Evolutionary conservation across 23 red algal genomes (phyloP).

Genomic region (Gracilariopsis chorda): DNA sequence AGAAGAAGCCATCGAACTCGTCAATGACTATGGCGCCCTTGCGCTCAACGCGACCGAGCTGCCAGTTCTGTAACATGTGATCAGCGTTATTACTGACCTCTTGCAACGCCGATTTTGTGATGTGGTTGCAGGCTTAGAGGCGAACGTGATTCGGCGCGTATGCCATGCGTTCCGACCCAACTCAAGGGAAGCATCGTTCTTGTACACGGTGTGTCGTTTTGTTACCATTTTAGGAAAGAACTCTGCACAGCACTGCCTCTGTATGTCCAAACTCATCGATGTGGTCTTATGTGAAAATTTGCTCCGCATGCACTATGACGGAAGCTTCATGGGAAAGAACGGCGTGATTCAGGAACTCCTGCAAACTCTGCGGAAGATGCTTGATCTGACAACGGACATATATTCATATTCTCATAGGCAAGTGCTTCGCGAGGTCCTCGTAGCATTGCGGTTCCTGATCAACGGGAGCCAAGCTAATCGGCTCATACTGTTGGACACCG

Average conservation of each 20-base stretch:
- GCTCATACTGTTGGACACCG: neutral
- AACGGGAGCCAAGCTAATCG: neutral
- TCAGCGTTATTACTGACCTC: neutral
- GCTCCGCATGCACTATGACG: neutral
- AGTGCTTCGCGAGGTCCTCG: neutral
- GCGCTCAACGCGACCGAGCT: neutral
- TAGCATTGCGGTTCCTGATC: neutral
- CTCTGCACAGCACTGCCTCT: neutral
- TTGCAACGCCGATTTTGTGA: neutral
- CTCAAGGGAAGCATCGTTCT: neutral
- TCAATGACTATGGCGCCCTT: neutral
- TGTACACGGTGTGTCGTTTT: slow-evolving; percentile 7
- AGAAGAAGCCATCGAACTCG: neutral
- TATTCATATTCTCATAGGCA: neutral
- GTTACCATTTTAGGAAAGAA: neutral
- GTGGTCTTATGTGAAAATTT: neutral
- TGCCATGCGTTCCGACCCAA: slow-evolving; percentile 9
- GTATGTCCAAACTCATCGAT: neutral
- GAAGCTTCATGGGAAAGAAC: neutral
- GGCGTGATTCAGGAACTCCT: neutral
- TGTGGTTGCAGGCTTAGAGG: neutral
- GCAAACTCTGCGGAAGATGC: neutral
- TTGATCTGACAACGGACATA: neutral
- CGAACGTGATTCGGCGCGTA: neutral
- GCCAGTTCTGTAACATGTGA: neutral